These are phyloP conservation scores for Plectosphaerella sp. DNA, from an alignment of 2,329 filamentous ascomycete species.

Conservation along the genomic window DNA sequence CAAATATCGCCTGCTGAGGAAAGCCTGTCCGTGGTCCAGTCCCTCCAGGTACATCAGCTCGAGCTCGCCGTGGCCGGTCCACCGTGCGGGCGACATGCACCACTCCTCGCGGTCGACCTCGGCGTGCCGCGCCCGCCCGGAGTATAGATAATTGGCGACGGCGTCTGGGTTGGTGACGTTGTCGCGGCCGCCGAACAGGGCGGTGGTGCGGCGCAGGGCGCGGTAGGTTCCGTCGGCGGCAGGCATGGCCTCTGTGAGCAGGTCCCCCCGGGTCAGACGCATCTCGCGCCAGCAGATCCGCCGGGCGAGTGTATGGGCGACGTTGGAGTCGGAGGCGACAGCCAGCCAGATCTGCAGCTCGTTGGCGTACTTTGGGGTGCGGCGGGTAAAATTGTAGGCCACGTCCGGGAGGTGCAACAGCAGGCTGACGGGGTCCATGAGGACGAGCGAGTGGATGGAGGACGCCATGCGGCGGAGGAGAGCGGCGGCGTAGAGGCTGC, in stretches of 20 bases:
- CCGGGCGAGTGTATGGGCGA: constrained; percentile 55
- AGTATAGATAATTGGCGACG: constrained; percentile 18
- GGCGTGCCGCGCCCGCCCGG: constrained; percentile 11
- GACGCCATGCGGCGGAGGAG: constrained; percentile 32
- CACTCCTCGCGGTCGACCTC: constrained; percentile 9
- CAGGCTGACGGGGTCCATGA: constrained; percentile 62
- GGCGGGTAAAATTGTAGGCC: constrained; percentile 65
- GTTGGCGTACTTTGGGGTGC: constrained; percentile 28
- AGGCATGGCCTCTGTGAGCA: constrained; percentile 33
- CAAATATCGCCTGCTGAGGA: constrained; percentile 9
- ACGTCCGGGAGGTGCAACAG: constrained; percentile 66
- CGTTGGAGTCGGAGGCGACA: not conserved
- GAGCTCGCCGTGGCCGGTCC: constrained; percentile 16
- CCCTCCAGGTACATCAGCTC: constrained; percentile 18
- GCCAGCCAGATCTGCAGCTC: not conserved
- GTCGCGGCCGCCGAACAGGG: constrained; percentile 16
- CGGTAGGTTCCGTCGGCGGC: not conserved
- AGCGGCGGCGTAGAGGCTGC: constrained; percentile 53
- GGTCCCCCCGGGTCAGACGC: constrained; percentile 66
- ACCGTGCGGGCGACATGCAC: constrained; percentile 8
- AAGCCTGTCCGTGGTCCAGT: constrained; percentile 18
- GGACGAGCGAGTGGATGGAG: constrained; percentile 43
- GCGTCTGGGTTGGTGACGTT: constrained; percentile 16
- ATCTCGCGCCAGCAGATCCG: constrained; percentile 66
- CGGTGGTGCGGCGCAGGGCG: constrained; percentile 13